These are phyloP conservation scores for Amanita subjunquillea DNA, from an alignment of 768 basidiomycete species.

Conservation along the genomic window DNA sequence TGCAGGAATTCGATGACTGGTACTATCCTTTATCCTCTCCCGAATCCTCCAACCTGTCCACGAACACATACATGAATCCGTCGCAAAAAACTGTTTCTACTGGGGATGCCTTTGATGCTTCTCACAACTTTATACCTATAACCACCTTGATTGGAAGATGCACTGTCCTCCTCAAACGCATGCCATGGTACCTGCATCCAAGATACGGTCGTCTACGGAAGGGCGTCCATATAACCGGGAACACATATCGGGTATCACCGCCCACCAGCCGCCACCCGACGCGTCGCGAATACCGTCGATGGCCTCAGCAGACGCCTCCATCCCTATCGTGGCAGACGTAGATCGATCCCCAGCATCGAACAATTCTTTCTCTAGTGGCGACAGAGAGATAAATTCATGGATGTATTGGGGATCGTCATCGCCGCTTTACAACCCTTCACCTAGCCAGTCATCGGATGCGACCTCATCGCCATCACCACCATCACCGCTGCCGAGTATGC, in stretches of 20 bases:
- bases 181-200: not conserved
- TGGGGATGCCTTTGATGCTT: not conserved
- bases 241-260: not conserved
- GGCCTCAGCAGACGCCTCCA: not conserved
- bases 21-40: not conserved
- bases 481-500: slow-evolving; percentile 13
- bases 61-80: not conserved
- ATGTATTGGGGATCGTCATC: not conserved
- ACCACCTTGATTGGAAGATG: not conserved
- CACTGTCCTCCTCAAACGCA: not conserved
- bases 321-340: not conserved
- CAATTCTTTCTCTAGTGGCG: not conserved
- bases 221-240: not conserved
- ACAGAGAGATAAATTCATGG: not conserved
- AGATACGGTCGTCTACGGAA: slow-evolving; percentile 1
- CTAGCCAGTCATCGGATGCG: slow-evolving; percentile 7
- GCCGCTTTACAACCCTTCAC: slow-evolving; percentile 8
- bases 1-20: slow-evolving; percentile 2
- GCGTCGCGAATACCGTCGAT: not conserved
- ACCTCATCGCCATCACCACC: slow-evolving; percentile 6
- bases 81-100: not conserved
- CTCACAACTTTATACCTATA: not conserved
- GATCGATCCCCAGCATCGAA: not conserved
- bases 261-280: not conserved
- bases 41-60: not conserved